These are phyloP conservation scores for Penicillium verrucosum DNA, from an alignment of 2,329 filamentous ascomycete species.

Conservation along the genomic window DNA sequence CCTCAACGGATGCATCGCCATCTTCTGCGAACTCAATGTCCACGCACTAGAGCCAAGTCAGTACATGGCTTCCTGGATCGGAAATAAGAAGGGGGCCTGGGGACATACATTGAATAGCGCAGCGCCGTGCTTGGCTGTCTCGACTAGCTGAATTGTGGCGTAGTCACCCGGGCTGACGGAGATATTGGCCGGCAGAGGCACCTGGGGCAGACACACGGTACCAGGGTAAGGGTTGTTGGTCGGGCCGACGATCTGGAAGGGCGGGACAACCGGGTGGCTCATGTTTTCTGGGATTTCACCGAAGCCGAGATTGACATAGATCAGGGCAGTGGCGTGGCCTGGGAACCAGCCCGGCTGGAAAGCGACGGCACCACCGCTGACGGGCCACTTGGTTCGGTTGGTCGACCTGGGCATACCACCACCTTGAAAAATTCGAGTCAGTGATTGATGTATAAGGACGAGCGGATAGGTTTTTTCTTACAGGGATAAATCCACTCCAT, in stretches of 20 bases:
- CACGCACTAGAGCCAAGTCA: conserved; percentile 65
- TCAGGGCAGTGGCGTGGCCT: conserved; percentile 74
- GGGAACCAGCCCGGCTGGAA: conserved; percentile 96
- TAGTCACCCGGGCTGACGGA: conserved; percentile 76
- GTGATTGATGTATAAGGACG: not conserved
- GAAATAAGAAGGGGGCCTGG: not conserved
- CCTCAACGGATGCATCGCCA: conserved; percentile 60
- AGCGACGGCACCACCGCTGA: conserved; percentile 78
- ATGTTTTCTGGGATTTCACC: conserved; percentile 81
- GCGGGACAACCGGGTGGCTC: conserved; percentile 74
- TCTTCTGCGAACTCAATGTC: conserved; percentile 89
- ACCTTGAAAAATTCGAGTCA: conserved; percentile 52
- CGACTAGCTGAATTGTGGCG: conserved; percentile 85
- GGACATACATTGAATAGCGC: conserved; percentile 71
- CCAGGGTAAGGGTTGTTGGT: conserved; percentile 81
- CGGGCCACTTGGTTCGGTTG: conserved; percentile 91
- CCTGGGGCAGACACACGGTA: conserved; percentile 83
- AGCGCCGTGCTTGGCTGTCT: conserved; percentile 78
- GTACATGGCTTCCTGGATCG: not conserved
- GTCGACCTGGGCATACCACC: conserved; percentile 73
- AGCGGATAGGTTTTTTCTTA: conserved; percentile 48
- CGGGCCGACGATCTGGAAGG: conserved; percentile 81
- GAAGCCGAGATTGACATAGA: conserved; percentile 90
- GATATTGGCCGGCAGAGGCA: conserved; percentile 72
- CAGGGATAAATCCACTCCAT: conserved; percentile 97